Percentiles rank a stretch among this genome's conserved stretches.
Conservation (phyloP, 1,284 basidiomycete species). For the Bjerkandera adusta region DNA sequence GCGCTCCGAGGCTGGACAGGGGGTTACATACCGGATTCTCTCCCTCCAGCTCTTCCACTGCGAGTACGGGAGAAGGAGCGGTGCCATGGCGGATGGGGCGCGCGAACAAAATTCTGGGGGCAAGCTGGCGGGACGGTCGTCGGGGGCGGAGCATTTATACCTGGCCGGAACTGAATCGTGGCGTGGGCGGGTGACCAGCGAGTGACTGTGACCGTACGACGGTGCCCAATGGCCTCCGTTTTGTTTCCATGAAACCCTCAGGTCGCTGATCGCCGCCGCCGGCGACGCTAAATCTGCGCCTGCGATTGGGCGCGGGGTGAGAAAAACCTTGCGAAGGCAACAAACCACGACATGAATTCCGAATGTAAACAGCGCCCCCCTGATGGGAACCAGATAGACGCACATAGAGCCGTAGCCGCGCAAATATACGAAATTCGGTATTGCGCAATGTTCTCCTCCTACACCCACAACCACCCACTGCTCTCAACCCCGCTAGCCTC, state of each 20-base stretch:
- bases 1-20: neutral
- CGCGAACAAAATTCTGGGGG: neutral
- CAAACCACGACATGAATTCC: slow-evolving; percentile 11
- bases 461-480: slow-evolving; percentile 13
- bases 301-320: neutral
- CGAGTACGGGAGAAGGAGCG: slow-evolving; percentile 23
- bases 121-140: neutral
- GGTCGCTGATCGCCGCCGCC: slow-evolving; percentile 5
- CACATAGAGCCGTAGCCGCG: neutral
- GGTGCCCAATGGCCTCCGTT: slow-evolving; percentile 4
- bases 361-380: slow-evolving; percentile 13
- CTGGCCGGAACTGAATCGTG: too few species aligned
- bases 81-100: neutral
- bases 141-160: slow-evolving; percentile 4
- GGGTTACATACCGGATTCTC: slow-evolving; percentile 24
- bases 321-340: slow-evolving; percentile 3
- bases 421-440: slow-evolving; percentile 7
- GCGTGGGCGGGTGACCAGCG: neutral
- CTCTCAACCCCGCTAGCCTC: neutral
- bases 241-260: slow-evolving; percentile 1
- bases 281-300: neutral
- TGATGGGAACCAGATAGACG: slow-evolving; percentile 3
- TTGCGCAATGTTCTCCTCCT: slow-evolving; percentile 4
- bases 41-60: slow-evolving; percentile 30
- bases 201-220: neutral